Evolutionary conservation across 805 yeast species (phyloP), one percentile per base, ranked within the genome.

Genomic region (Sugiyamaella qingdaonensis): DNA sequence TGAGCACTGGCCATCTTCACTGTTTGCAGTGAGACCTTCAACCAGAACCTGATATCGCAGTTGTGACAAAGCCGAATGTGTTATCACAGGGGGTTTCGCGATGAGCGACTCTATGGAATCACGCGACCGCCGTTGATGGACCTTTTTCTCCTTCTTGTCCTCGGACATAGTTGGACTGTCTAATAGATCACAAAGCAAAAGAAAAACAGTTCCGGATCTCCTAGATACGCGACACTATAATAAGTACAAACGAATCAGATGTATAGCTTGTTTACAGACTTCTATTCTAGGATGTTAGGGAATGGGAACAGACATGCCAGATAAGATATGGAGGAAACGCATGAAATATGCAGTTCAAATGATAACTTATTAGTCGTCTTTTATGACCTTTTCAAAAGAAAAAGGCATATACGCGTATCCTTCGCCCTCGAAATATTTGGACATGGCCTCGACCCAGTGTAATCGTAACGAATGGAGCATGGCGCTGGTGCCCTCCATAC

Each of bases 401-500:
- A 89, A 92, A 13, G 99, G 98, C 58, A 80, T 82, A 66, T 88
- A 94, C 5, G 90, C 82, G 59, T 83, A 77, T 54, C 99, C 99
- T 68, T 92, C 99, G 67, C 99, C 99, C 67, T 87, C 95, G 64
- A 94, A 94, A 69, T 87, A 95, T 73, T 94, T 94, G 54, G 97
- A 88, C 99, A 94, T 94, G 14, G 97, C 87, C 74, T 94, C 99
- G 52, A 94, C 99, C 99, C 99, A 94, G 69, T 94, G 99, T 66
- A 94, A 78, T 74, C 99, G 86, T 66, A 94, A 79, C 18, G 97
- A 86, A 72, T 94, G 99, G 65, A 94, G 79, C 99, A 94, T 94
- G 19, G 99, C 99, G 36, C 96, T 88, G 0, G 99, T 94, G 54
- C 99, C 99, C 72, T 94, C 99, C 99, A 94, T 94, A 54, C 88